phyloP scores from a whole-genome alignment of 1,284 basidiomycete species.

The Abortiporus biennis region DNA sequence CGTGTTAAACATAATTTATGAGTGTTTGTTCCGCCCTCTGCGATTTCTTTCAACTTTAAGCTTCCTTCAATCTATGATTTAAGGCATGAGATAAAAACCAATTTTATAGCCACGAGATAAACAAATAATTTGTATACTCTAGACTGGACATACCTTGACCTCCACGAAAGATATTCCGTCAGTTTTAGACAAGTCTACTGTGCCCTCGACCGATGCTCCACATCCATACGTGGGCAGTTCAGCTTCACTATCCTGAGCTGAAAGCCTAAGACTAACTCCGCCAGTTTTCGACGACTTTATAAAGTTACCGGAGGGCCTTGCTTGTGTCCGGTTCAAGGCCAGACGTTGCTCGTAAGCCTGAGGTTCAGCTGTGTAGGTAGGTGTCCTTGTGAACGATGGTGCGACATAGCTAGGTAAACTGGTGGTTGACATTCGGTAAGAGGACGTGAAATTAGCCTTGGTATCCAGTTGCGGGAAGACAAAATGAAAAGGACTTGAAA shows the following conservation, averaged over 20 bases:
- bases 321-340: constrained; percentile 31
- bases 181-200: constrained; percentile 47
- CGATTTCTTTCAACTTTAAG: constrained; percentile 55
- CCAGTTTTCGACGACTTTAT: constrained; percentile 57
- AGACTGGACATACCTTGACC: constrained; percentile 41
- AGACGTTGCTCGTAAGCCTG: constrained; percentile 47
- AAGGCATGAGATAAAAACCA: constrained; percentile 1
- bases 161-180: constrained; percentile 56
- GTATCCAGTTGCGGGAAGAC: neutral
- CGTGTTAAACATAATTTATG: constrained; percentile 47
- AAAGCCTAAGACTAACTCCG: constrained; percentile 42
- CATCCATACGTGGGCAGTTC: constrained; percentile 52
- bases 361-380: constrained; percentile 38
- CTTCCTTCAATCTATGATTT: constrained; percentile 49
- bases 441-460: neutral
- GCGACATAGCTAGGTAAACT: constrained; percentile 27
- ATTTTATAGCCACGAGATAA: constrained; percentile 4
- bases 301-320: constrained; percentile 39
- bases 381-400: constrained; percentile 18
- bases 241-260: constrained; percentile 42
- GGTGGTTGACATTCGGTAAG: constrained; percentile 25
- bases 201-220: constrained; percentile 48
- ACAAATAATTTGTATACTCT: neutral
- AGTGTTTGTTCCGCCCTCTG: constrained; percentile 51
- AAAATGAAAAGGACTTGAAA: neutral